These are phyloP conservation scores for Mortierella sp. DNA, from an alignment of 371 early-diverging fungal species.

Conservation along the genomic window DNA sequence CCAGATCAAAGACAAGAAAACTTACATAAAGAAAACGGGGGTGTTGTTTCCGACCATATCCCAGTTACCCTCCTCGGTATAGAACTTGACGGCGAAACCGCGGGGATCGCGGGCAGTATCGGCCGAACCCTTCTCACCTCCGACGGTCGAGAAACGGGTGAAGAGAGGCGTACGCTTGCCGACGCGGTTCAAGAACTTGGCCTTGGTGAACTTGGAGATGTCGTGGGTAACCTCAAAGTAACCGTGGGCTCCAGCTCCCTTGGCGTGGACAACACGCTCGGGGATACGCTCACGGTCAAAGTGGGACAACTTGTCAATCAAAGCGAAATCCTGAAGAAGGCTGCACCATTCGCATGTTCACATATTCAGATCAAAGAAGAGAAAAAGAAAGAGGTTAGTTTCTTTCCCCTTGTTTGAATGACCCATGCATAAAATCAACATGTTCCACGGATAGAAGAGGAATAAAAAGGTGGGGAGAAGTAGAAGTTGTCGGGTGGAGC, in stretches of 20 bases:
- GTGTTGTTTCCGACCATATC: slow-evolving; percentile 81
- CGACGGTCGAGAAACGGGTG: slow-evolving; percentile 77
- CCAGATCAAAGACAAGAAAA: background rate
- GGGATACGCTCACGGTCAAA: slow-evolving; percentile 79
- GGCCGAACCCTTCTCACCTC: slow-evolving; percentile 71
- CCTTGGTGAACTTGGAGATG: slow-evolving; percentile 68
- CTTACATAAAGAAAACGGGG: slow-evolving; percentile 71
- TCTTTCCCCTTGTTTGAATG: no score
- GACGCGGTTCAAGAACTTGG: slow-evolving; percentile 72
- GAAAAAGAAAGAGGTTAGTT: no score
- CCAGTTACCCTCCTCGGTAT: slow-evolving; percentile 82
- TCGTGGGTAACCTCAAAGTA: slow-evolving; percentile 70
- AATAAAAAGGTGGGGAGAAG: background rate
- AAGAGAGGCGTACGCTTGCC: slow-evolving; percentile 72
- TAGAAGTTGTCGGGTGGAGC: background rate
- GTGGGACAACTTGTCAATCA: slow-evolving; percentile 74
- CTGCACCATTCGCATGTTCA: slow-evolving; percentile 16
- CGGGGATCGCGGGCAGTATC: slow-evolving; percentile 76
- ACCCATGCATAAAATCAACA: no score
- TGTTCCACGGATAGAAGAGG: background rate
- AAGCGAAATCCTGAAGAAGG: slow-evolving; percentile 79
- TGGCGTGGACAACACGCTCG: slow-evolving; percentile 78
- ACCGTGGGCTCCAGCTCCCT: slow-evolving; percentile 76
- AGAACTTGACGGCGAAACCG: slow-evolving; percentile 80
- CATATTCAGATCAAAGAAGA: no score